These are phyloP conservation scores for Neofusicoccum umdonicola DNA, from an alignment of 2,329 filamentous ascomycete genomes.

Conservation along the genomic window DNA sequence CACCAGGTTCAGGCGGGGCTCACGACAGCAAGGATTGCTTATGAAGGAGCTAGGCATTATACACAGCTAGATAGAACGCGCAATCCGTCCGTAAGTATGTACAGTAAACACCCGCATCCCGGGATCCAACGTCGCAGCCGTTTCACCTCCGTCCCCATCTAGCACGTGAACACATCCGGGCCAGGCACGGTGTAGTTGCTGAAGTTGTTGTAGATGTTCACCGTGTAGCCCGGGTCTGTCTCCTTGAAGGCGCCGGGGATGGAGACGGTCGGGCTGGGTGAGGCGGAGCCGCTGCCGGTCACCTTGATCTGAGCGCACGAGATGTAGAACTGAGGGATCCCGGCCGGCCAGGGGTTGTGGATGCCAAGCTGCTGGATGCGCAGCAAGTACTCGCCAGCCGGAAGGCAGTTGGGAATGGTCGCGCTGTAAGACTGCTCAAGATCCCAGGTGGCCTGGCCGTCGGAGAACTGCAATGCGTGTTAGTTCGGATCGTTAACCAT, in stretches of 20 bases:
- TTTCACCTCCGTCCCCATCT: slow-evolving; percentile 11
- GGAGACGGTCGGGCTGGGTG: slow-evolving; percentile 22
- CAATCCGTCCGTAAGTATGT: background rate
- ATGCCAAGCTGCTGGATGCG: slow-evolving; percentile 10
- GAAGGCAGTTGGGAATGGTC: slow-evolving; percentile 25
- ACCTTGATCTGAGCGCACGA: slow-evolving; percentile 24
- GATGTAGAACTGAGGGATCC: slow-evolving; percentile 20
- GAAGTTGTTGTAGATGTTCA: slow-evolving; percentile 31
- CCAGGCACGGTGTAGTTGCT: slow-evolving; percentile 33
- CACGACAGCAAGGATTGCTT: background rate
- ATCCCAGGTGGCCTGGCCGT: slow-evolving; percentile 34
- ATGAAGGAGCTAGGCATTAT: background rate
- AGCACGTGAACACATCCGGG: slow-evolving; percentile 37
- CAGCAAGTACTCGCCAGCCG: slow-evolving; percentile 14
- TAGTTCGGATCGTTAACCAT: background rate
- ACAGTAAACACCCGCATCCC: background rate
- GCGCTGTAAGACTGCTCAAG: slow-evolving; percentile 25
- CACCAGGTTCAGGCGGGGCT: background rate
- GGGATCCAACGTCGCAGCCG: background rate
- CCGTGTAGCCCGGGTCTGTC: slow-evolving; percentile 18
- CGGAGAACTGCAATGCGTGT: slow-evolving; percentile 25
- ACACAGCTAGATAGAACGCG: background rate
- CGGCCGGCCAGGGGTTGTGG: slow-evolving; percentile 5
- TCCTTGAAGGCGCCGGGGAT: slow-evolving; percentile 25
- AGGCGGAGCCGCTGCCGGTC: slow-evolving; percentile 22